These are phyloP conservation scores for Malassezia cuniculi DNA, from an alignment of 1,284 basidiomycete genomes.

Conservation along the genomic window DNA sequence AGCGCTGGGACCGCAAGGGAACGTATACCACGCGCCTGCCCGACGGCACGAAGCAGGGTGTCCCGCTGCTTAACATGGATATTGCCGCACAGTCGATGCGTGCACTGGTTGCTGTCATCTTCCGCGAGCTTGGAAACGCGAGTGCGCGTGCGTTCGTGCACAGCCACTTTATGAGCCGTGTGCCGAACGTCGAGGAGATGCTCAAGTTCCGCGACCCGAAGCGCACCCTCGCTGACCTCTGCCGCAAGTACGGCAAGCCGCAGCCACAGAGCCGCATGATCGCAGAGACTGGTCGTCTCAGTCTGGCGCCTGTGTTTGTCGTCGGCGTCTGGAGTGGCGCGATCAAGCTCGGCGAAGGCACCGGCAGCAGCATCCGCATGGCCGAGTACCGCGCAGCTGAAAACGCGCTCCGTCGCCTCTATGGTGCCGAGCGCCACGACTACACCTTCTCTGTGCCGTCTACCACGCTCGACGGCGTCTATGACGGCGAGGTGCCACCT, in stretches of 20 bases:
- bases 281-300: slow-evolving; percentile 78
- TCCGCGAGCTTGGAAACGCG: slow-evolving; percentile 48
- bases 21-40: slow-evolving; percentile 43
- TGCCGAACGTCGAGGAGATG: slow-evolving; percentile 57
- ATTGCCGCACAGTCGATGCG: slow-evolving; percentile 47
- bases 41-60: slow-evolving; percentile 15
- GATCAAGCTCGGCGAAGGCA: slow-evolving; percentile 78
- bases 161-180: slow-evolving; percentile 22
- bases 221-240: slow-evolving; percentile 40
- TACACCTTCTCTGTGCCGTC: slow-evolving; percentile 48
- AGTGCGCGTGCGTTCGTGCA: slow-evolving; percentile 24
- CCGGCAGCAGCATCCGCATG: slow-evolving; percentile 84
- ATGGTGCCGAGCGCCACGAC: slow-evolving; percentile 54
- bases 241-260: slow-evolving; percentile 36
- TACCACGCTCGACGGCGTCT: slow-evolving; percentile 22
- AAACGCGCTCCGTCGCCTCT: slow-evolving; percentile 65
- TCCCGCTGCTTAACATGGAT: slow-evolving; percentile 26
- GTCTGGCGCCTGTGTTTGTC: slow-evolving; percentile 79
- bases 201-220: slow-evolving; percentile 60
- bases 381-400: slow-evolving; percentile 84
- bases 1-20: slow-evolving; percentile 49
- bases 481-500: slow-evolving; percentile 9
- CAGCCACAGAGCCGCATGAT: slow-evolving; percentile 54
- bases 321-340: slow-evolving; percentile 81
- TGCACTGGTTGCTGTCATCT: slow-evolving; percentile 50